Conservation (phyloP, 2,329 filamentous ascomycete genomes). For the Hirsutella thompsonii region DNA sequence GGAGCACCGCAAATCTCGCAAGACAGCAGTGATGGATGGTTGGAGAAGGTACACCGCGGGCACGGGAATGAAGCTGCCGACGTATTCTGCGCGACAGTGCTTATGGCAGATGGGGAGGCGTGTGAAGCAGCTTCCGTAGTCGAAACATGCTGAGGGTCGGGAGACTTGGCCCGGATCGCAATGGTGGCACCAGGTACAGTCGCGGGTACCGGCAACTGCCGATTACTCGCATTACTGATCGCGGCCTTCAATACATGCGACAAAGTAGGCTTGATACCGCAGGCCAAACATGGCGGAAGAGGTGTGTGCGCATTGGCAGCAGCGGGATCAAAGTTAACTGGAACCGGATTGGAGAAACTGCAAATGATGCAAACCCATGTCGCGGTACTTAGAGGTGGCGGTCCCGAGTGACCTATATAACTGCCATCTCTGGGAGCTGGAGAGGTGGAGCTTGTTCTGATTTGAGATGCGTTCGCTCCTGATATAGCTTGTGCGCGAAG, state of each 20-base stretch:
- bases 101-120: background rate
- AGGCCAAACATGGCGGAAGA: constrained; percentile 77
- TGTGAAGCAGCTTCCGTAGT: background rate
- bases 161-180: background rate
- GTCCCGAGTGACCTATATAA: constrained; percentile 23
- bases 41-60: constrained; percentile 84
- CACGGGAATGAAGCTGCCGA: constrained; percentile 45
- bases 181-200: background rate
- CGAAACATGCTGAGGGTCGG: background rate
- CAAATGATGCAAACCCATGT: constrained; percentile 97
- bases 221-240: constrained; percentile 58
- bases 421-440: constrained; percentile 30
- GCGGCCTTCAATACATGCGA: constrained; percentile 76
- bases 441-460: constrained; percentile 32
- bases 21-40: constrained; percentile 71
- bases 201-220: constrained; percentile 15
- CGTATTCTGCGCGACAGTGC: constrained; percentile 3
- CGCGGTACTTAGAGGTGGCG: constrained; percentile 42
- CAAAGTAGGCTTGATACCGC: constrained; percentile 83
- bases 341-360: constrained; percentile 85
- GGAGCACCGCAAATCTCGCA: constrained; percentile 89
- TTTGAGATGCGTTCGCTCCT: constrained; percentile 28
- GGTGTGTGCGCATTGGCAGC: constrained; percentile 68
- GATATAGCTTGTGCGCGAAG: constrained; percentile 40
- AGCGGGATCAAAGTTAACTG: constrained; percentile 82